These are phyloP conservation scores for Saposhnikovia divaricata DNA, from an alignment of 129 eudicot species.

Conservation along the genomic window DNA sequence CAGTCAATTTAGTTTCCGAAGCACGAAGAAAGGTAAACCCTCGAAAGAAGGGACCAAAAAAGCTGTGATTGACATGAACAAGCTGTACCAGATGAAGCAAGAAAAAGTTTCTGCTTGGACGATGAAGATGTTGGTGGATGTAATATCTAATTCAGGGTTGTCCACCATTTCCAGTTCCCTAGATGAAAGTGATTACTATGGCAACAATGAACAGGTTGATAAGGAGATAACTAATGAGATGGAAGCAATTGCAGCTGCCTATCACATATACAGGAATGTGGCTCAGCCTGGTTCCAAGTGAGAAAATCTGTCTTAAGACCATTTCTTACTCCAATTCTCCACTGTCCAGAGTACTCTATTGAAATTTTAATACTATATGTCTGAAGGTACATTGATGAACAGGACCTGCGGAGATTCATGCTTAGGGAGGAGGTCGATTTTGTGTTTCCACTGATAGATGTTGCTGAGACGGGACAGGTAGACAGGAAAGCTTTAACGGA, in stretches of 20 bases:
- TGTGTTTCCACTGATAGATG: slow-evolving; percentile 66
- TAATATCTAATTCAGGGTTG: slow-evolving; percentile 17
- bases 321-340: background rate
- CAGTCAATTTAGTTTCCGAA: background rate
- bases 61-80: slow-evolving; percentile 14
- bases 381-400: slow-evolving; percentile 59
- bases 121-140: slow-evolving; percentile 14
- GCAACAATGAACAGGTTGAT: slow-evolving; percentile 2
- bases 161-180: slow-evolving; percentile 12
- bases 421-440: slow-evolving; percentile 75
- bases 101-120: slow-evolving; percentile 13
- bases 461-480: slow-evolving; percentile 55
- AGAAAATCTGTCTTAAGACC: background rate
- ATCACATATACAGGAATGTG: slow-evolving; percentile 14
- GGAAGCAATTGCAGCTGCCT: slow-evolving; percentile 25
- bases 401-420: slow-evolving; percentile 74
- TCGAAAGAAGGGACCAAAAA: background rate
- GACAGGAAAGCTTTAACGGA: slow-evolving; percentile 57
- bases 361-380: background rate
- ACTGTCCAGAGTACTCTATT: background rate
- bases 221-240: slow-evolving; percentile 18
- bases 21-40: background rate
- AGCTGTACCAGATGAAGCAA: slow-evolving; percentile 20
- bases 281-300: slow-evolving; percentile 12
- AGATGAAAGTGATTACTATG: slow-evolving; percentile 13